Conservation (phyloP, 2,329 filamentous ascomycete genomes). For the Fusarium sp. region DNA sequence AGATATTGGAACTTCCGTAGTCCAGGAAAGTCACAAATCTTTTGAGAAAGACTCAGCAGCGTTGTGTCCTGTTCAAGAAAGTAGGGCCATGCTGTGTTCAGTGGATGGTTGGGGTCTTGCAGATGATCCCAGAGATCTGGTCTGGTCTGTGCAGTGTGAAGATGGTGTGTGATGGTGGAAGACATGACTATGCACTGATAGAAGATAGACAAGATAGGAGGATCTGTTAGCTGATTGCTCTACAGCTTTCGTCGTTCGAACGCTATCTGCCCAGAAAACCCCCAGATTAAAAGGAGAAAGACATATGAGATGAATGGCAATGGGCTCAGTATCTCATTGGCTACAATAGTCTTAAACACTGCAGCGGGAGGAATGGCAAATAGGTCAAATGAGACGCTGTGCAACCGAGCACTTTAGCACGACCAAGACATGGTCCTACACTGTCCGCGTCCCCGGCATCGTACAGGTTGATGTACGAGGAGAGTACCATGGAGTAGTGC, state of each 20-base stretch:
- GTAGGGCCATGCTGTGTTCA: background rate
- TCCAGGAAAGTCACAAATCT: too few species aligned
- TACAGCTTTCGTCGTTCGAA: background rate
- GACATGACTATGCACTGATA: background rate
- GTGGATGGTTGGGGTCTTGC: background rate
- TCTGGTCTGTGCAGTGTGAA: background rate
- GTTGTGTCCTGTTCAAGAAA: background rate
- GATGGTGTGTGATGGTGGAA: background rate
- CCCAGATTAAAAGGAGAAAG: background rate
- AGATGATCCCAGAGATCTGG: background rate
- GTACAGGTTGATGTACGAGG: background rate
- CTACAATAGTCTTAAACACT: background rate
- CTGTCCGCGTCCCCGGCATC: background rate
- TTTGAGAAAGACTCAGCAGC: background rate
- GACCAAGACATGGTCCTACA: background rate
- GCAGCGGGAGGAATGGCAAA: background rate
- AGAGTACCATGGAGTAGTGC: background rate
- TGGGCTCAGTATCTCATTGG: background rate
- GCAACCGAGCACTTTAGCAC: background rate
- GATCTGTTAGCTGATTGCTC: background rate
- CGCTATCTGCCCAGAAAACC: background rate
- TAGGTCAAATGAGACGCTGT: background rate
- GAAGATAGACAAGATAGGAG: background rate
- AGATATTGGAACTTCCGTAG: background rate
- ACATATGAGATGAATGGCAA: background rate